These are phyloP conservation scores for Trifolium dubium DNA, from an alignment of 306 rosid genomes.

Conservation along the genomic window DNA sequence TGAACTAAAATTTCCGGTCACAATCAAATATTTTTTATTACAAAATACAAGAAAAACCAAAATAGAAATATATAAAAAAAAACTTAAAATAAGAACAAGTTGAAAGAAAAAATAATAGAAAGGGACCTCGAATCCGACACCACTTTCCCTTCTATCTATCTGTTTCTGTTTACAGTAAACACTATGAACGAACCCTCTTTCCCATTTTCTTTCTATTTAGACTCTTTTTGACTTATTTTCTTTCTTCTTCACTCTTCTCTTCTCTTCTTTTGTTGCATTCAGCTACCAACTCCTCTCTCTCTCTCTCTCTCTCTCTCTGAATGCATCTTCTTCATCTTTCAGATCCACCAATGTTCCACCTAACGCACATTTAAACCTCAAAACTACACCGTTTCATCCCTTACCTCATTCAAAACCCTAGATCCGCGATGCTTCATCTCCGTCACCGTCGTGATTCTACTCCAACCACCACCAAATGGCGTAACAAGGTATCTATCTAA, in stretches of 20 bases:
- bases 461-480: conserved; percentile 86
- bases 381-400: conserved; percentile 2
- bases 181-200: conserved; percentile 34
- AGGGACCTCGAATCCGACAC: conserved; percentile 57
- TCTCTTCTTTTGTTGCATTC: neutral
- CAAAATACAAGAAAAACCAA: too few species aligned
- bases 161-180: neutral
- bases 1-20: too few species aligned
- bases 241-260: conserved; percentile 1
- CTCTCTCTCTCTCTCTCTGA: neutral
- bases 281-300: conserved; percentile 2
- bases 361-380: conserved; percentile 21
- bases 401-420: conserved; percentile 57
- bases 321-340: conserved; percentile 45
- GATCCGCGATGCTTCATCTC: conserved; percentile 93
- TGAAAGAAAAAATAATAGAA: conserved; percentile 31
- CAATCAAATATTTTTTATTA: too few species aligned
- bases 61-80: too few species aligned
- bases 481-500: conserved; percentile 48
- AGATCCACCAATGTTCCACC: conserved; percentile 71
- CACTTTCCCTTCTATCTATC: neutral
- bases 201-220: conserved; percentile 52
- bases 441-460: conserved; percentile 95
- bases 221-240: conserved; percentile 66
- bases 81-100: conserved; percentile 5